Evolutionary conservation across 306 rosid species (phyloP).

Genomic region (Pyrus betulifolia): DNA sequence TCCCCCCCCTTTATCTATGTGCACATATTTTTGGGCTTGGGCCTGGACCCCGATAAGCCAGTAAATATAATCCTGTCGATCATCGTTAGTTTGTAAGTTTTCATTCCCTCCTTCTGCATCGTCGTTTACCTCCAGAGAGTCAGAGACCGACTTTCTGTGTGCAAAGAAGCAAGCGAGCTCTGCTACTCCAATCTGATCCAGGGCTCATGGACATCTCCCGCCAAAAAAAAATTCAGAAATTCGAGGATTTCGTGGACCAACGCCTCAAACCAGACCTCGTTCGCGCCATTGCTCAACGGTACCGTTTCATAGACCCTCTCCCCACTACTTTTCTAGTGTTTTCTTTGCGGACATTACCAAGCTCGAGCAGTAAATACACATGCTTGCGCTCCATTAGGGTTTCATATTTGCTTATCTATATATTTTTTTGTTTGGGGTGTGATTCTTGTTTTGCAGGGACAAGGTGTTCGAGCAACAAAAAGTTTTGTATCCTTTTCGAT

Average conservation of each 20-base stretch:
- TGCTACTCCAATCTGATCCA: background rate
- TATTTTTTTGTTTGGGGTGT: background rate
- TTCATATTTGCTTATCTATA: background rate
- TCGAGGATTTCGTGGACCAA: conserved; percentile 74
- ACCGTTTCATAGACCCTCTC: background rate
- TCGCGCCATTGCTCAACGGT: conserved; percentile 70
- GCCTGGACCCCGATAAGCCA: background rate
- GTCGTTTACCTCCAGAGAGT: background rate
- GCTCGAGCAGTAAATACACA: background rate
- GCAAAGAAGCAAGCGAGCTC: background rate
- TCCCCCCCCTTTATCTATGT: too few relatives aligned
- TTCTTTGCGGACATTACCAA: background rate
- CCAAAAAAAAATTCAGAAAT: conserved; percentile 49
- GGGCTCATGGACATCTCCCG: conserved; percentile 36
- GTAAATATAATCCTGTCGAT: background rate
- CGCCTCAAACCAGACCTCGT: conserved; percentile 88
- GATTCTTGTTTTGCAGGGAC: conserved; percentile 54
- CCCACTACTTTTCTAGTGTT: background rate
- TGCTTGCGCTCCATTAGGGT: background rate
- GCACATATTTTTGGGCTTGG: background rate
- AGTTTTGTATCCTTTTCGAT: conserved; percentile 66
- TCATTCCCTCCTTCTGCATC: background rate
- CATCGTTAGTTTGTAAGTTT: background rate
- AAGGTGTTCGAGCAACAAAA: conserved; percentile 88
- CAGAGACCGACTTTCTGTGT: background rate